Evolutionary conservation across 306 rosid genomes (phyloP).

Genomic region (Fagus sylvatica): DNA sequence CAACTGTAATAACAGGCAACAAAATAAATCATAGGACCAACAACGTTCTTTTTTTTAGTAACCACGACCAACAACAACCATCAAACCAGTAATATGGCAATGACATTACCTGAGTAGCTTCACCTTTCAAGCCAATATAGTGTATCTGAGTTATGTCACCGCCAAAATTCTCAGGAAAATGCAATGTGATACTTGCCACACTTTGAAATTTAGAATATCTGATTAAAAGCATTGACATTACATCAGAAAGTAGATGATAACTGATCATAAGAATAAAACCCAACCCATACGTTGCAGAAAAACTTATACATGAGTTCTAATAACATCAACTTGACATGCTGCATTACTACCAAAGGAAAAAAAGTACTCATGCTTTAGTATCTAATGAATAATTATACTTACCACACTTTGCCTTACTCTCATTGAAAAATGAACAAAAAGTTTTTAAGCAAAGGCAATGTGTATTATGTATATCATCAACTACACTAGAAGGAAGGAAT

Average conservation of each 20-base stretch:
- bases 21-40: slow-evolving; percentile 14
- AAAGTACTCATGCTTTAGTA: not conserved
- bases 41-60: not conserved
- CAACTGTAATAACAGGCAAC: slow-evolving; percentile 48
- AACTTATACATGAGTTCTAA: not conserved
- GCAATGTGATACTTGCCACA: slow-evolving; percentile 86
- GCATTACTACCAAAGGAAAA: slow-evolving; percentile 11
- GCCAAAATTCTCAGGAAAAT: slow-evolving; percentile 89
- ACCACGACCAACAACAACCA: not conserved
- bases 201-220: slow-evolving; percentile 96
- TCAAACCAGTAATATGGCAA: slow-evolving; percentile 12
- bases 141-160: slow-evolving; percentile 78
- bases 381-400: not conserved
- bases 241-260: slow-evolving; percentile 18
- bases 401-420: slow-evolving; percentile 3
- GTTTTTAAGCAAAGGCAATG: slow-evolving; percentile 6
- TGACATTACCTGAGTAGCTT: slow-evolving; percentile 86
- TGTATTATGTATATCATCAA: not conserved
- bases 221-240: slow-evolving; percentile 16
- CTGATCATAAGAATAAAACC: slow-evolving; percentile 14
- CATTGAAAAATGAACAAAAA: not conserved
- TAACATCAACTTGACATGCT: not conserved
- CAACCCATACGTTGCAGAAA: slow-evolving; percentile 13
- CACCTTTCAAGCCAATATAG: slow-evolving; percentile 96
- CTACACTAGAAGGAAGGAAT: slow-evolving; percentile 22